Base-by-base conservation (phyloP, 352 stramenopile species). In the Globisporangium cederbergense region DNA sequence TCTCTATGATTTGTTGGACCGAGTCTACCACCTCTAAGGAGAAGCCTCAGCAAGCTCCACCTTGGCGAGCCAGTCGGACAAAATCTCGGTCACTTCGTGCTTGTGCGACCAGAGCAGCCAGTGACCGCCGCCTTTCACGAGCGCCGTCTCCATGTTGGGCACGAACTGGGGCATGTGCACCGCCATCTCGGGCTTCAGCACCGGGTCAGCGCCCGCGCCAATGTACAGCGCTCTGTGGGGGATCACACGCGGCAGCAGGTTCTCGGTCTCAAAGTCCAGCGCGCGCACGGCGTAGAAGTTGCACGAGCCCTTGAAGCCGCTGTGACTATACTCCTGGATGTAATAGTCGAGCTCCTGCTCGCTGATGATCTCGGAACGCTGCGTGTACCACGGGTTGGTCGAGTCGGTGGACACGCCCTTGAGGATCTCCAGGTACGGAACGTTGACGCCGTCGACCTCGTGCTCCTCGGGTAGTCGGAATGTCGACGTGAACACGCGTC, bases 141-240 rank as follows among this genome's bases (percentile, higher is more conserved):
- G 40, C n/a, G n/a, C 40, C 8, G 46, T 65, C 59, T 65, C 45
- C 30, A 65, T 20, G 20, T 58, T 65, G 4, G 59, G 59, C 34
- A 65, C 45, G 25, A 65, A 51, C 4, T 40, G 30, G 10, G 46
- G 47, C 70, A 85, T 85, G 75, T 84, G 76, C 69, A 40, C 60
- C 22, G 78, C 80, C 74, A 91, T 76, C 40, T 77, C 74, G 2
- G 76, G 74, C 47, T 68, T 77, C 9, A 86, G 68, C 9, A 83
- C 71, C 1, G 61, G 64, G 59, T 88, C 76, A 6, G 77, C 38
- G 9, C 43, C 62, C 0, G 74, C 72, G 5, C 58, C 70, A 52
- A 87, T 81, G 66, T 69, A 87, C n/a, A 87, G 64, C 25, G 70
- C 75, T 5, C 57, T 64, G 58, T 83, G 76, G 28, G 62, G 55